Percentiles rank a stretch among this genome's conserved stretches.
phyloP scores from a whole-genome alignment of 75 land plant genomes.

The Larix kaempferi region DNA sequence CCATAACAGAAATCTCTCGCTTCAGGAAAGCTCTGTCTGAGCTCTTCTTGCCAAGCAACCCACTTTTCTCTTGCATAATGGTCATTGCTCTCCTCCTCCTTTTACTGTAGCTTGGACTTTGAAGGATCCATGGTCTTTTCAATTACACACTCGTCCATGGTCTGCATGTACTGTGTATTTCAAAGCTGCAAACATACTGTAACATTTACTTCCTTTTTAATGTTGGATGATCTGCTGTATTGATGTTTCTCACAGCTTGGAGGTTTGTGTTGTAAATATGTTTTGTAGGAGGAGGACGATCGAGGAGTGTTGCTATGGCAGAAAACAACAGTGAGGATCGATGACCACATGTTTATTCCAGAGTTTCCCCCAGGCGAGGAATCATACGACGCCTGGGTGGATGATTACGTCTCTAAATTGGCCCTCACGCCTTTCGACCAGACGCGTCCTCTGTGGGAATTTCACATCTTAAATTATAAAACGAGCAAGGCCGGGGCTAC shows the following conservation, averaged over 20 bases:
- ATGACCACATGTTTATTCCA: background rate
- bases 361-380: background rate
- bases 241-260: too few relatives aligned
- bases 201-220: too few relatives aligned
- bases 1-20: background rate
- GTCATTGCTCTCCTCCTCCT: slow-evolving; percentile 24
- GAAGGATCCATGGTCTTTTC: too few relatives aligned
- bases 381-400: background rate
- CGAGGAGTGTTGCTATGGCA: background rate
- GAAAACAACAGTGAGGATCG: background rate
- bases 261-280: too few relatives aligned
- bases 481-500: background rate
- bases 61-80: background rate
- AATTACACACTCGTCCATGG: too few relatives aligned
- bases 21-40: background rate
- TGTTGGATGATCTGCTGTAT: too few relatives aligned
- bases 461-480: slow-evolving; percentile 6
- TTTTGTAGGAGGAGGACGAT: background rate
- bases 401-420: background rate
- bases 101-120: too few relatives aligned
- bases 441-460: slow-evolving; percentile 5
- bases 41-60: background rate
- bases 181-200: background rate
- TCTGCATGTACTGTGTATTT: background rate
- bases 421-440: background rate